Percentiles rank a stretch among this genome's conserved stretches.
Evolutionary conservation across 1,139 yeast species (phyloP).

Genomic region (Sugiyamaella xylanicola): DNA sequence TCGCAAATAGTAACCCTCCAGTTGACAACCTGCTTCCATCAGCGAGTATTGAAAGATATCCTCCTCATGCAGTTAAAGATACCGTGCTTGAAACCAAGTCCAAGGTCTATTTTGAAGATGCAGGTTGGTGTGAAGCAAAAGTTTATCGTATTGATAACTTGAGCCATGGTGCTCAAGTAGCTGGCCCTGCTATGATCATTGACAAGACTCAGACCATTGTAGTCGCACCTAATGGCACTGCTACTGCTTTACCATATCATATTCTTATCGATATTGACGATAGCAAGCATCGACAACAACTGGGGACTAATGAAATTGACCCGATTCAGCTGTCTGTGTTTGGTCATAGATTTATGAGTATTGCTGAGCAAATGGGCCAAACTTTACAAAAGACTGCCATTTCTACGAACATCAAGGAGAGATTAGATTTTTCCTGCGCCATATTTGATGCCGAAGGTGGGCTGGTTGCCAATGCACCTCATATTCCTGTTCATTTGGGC

Average conservation of each 20-base stretch:
- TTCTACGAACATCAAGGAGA: conserved; percentile 82
- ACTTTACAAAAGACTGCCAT: conserved; percentile 79
- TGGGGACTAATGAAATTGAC: conserved; percentile 45
- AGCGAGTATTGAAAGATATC: conserved; percentile 26
- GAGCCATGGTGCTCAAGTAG: conserved; percentile 53
- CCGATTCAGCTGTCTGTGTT: conserved; percentile 76
- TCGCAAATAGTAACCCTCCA: conserved; percentile 48
- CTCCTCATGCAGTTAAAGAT: conserved; percentile 17
- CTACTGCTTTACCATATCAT: conserved; percentile 63
- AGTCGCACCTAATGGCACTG: conserved; percentile 70
- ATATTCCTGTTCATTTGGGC: conserved; percentile 84
- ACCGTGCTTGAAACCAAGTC: conserved; percentile 9
- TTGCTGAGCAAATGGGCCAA: conserved; percentile 88
- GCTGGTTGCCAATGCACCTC: conserved; percentile 84
- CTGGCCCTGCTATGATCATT: conserved; percentile 82
- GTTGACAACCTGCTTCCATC: conserved; percentile 29
- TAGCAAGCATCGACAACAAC: conserved; percentile 6
- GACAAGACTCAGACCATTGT: conserved; percentile 88
- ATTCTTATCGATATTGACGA: conserved; percentile 49
- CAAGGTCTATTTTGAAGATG: conserved; percentile 49
- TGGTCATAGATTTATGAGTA: conserved; percentile 83
- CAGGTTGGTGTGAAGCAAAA: conserved; percentile 55
- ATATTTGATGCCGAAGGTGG: conserved; percentile 74
- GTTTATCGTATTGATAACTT: conserved; percentile 56
- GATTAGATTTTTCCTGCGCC: conserved; percentile 85